Evolutionary conservation across 225 moss, liverwort and hornwort genomes (phyloP).

Genomic region (Straminergon stramineum): DNA sequence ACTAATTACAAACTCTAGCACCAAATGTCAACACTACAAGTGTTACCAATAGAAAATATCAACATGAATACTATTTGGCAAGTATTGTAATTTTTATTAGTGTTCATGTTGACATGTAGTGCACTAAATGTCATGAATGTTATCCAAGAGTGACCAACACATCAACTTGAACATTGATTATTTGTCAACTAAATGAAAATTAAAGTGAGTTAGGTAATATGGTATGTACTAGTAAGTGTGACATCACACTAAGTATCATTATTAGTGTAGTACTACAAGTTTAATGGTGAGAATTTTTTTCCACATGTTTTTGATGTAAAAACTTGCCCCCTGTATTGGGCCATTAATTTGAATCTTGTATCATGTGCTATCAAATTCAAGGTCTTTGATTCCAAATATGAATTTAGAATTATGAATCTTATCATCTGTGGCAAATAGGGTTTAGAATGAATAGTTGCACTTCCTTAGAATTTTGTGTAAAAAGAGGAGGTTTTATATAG

Average conservation of each 20-base stretch:
- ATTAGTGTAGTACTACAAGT: not conserved
- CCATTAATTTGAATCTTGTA: not conserved
- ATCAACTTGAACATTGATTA: not conserved
- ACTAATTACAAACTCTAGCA: not conserved
- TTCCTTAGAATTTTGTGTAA: too few species aligned
- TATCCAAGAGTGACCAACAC: fast-evolving
- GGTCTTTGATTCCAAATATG: not conserved
- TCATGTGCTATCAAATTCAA: not conserved
- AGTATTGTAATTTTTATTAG: not conserved
- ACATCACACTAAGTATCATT: not conserved
- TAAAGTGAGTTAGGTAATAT: fast-evolving
- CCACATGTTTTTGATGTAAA: too few species aligned
- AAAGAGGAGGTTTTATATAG: too few species aligned
- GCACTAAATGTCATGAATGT: not conserved
- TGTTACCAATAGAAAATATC: not conserved
- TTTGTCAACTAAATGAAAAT: not conserved
- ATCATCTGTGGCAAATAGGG: not conserved
- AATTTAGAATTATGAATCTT: not conserved
- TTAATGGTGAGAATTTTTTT: not conserved
- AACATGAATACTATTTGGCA: not conserved
- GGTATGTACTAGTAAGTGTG: fast-evolving
- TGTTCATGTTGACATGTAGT: not conserved
- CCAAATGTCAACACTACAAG: fast-evolving
- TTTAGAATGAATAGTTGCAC: too few species aligned
- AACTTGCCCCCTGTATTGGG: fast-evolving